Percentiles rank a stretch among this genome's conserved stretches.
Conservation (phyloP, 2,329 filamentous ascomycete species). For the Ophiostoma tasmaniense region DNA sequence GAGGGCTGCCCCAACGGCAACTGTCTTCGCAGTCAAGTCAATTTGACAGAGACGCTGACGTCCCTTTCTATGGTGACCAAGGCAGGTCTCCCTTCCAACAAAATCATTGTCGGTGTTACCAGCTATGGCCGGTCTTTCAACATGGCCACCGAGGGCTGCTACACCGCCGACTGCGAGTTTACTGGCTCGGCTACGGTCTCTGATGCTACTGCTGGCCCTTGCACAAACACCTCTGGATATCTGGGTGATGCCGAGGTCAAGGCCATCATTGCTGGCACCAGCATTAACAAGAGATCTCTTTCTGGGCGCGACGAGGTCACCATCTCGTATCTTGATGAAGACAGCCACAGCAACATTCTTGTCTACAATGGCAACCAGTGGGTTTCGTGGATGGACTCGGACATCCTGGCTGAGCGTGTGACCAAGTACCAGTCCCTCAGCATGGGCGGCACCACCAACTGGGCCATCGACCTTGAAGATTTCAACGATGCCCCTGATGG, state of each 20-base stretch:
- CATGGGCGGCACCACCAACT: background rate
- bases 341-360: slow-evolving; percentile 17
- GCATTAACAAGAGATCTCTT: background rate
- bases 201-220: slow-evolving; percentile 26
- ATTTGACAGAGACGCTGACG: slow-evolving; percentile 29
- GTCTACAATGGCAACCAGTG: slow-evolving; percentile 19
- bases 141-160: slow-evolving; percentile 27
- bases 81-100: slow-evolving; percentile 24
- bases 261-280: background rate
- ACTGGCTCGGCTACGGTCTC: slow-evolving; percentile 19
- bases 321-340: slow-evolving; percentile 11
- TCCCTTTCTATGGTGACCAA: slow-evolving; percentile 33
- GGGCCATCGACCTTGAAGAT: background rate
- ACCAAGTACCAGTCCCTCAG: background rate
- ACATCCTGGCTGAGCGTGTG: slow-evolving; percentile 10
- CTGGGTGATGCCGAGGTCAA: slow-evolving; percentile 2
- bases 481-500: background rate
- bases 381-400: slow-evolving; percentile 20
- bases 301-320: background rate
- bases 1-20: slow-evolving; percentile 26
- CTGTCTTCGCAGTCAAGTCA: slow-evolving; percentile 30
- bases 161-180: slow-evolving; percentile 28
- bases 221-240: slow-evolving; percentile 29
- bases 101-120: slow-evolving; percentile 28
- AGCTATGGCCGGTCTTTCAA: slow-evolving; percentile 30